Evolutionary conservation across 2,329 filamentous ascomycete genomes (phyloP).

Genomic region (Verticillium dahliae): DNA sequence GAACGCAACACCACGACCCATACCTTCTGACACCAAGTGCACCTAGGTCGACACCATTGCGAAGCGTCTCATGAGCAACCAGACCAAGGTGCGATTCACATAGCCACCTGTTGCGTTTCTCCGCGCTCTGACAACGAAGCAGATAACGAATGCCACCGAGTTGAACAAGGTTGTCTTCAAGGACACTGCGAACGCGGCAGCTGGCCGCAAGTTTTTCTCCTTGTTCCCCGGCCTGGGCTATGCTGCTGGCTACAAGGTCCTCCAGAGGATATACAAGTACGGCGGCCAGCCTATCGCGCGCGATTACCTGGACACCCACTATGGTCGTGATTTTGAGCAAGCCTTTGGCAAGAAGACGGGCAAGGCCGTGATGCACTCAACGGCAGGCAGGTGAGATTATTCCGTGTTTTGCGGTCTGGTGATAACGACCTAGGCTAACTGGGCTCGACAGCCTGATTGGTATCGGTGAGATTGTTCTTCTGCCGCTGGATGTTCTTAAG

Average conservation of each 20-base stretch:
- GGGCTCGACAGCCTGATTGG: constrained; percentile 66
- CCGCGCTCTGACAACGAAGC: constrained; percentile 27
- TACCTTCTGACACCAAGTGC: neutral
- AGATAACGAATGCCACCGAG: constrained; percentile 79
- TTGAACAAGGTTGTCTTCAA: constrained; percentile 93
- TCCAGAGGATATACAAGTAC: constrained; percentile 98
- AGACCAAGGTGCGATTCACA: constrained; percentile 38
- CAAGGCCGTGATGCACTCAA: constrained; percentile 97
- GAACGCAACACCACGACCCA: neutral
- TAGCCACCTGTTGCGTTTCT: constrained; percentile 75
- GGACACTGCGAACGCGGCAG: constrained; percentile 68
- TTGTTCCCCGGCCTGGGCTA: constrained; percentile 96
- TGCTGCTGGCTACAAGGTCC: constrained; percentile 94
- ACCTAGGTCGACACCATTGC: constrained; percentile 89
- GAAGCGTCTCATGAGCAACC: constrained; percentile 99
- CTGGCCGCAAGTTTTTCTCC: constrained; percentile 78
- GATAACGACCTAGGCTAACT: neutral
- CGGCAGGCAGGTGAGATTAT: constrained; percentile 68
- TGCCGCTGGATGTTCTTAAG: constrained; percentile 95
- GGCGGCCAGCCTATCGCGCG: constrained; percentile 93
- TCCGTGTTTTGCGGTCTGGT: too few species aligned
- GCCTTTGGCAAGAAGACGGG: constrained; percentile 95
- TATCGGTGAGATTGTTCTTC: constrained; percentile 91
- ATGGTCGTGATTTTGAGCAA: constrained; percentile 76
- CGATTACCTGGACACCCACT: constrained; percentile 77